Percentiles rank a stretch among this genome's conserved stretches.
These are phyloP conservation scores for Corylus heterophylla DNA, from an alignment of 306 rosid genomes.

Conservation along the genomic window DNA sequence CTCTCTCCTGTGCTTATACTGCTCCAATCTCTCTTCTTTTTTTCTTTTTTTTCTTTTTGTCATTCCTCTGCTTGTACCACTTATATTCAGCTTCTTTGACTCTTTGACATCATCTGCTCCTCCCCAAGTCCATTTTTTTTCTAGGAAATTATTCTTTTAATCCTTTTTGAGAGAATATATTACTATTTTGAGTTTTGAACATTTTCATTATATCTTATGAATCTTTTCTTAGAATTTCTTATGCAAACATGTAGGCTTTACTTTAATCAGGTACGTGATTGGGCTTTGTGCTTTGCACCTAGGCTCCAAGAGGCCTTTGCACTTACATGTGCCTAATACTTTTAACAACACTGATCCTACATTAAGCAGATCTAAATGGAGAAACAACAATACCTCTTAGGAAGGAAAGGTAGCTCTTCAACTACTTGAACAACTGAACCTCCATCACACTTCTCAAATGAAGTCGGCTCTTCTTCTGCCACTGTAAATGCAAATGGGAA, in stretches of 20 bases:
- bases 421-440: conserved; percentile 36
- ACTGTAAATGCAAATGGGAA: conserved; percentile 24
- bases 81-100: no score
- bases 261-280: not conserved
- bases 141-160: no score
- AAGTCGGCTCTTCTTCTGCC: conserved; percentile 28
- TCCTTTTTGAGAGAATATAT: no score
- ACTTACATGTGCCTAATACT: no score
- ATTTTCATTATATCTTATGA: not conserved
- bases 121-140: no score
- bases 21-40: no score
- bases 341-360: no score
- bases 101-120: no score
- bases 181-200: no score
- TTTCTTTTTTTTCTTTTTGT: no score
- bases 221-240: not conserved
- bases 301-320: not conserved
- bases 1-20: no score
- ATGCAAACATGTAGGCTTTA: not conserved
- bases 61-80: no score
- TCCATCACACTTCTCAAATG: conserved; percentile 24
- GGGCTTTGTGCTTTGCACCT: not conserved
- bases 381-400: conserved; percentile 58
- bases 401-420: conserved; percentile 54
- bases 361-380: not conserved